A percentile compares a stretch with the other conserved stretches of the same genome.
These are phyloP conservation scores for Mycena leptocephala DNA, from an alignment of 768 basidiomycete genomes.

Conservation along the genomic window DNA sequence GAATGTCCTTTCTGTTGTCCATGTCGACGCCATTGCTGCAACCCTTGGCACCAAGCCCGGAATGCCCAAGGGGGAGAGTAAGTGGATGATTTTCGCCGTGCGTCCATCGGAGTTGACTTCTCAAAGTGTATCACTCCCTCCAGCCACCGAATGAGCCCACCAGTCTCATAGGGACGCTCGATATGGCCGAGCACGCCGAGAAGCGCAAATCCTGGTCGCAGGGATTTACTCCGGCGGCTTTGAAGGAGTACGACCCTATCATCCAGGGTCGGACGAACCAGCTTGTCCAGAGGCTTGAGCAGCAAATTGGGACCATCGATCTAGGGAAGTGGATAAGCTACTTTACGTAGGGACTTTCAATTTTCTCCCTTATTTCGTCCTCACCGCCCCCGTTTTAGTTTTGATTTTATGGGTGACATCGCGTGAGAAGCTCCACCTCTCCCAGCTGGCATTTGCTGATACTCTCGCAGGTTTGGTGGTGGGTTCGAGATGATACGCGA, in stretches of 20 bases:
- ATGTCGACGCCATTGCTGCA: constrained; percentile 13
- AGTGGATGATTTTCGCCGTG: too few relatives aligned
- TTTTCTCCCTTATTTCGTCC: constrained; percentile 2
- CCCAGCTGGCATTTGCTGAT: constrained; percentile 9
- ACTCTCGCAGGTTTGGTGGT: constrained; percentile 1
- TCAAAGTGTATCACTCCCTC: constrained; percentile 13
- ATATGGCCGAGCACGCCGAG: constrained; percentile 9
- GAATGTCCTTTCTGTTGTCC: constrained; percentile 14
- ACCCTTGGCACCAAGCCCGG: constrained; percentile 10
- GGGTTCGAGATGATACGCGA: constrained; percentile 6
- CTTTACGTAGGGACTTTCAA: constrained; percentile 6
- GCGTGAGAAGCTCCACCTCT: too few relatives aligned
- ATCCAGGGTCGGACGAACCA: too few relatives aligned
- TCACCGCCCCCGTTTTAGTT: constrained; percentile 14
- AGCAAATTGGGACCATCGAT: too few relatives aligned
- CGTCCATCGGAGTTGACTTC: constrained; percentile 14
- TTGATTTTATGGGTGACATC: too few relatives aligned
- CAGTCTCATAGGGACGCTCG: constrained; percentile 13
- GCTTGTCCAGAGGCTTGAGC: too few relatives aligned
- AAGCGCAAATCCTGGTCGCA: constrained; percentile 12
- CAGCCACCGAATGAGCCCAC: constrained; percentile 9
- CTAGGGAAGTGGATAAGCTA: too few relatives aligned
- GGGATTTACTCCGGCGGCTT: too few relatives aligned
- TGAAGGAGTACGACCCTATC: too few relatives aligned
- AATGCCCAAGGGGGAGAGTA: too few relatives aligned